A percentile compares a stretch with the other conserved stretches of the same genome.
Evolutionary conservation across 805 yeast genomes (phyloP).

Genomic region (fission yeast (Schizosaccharomyces pombe)): DNA sequence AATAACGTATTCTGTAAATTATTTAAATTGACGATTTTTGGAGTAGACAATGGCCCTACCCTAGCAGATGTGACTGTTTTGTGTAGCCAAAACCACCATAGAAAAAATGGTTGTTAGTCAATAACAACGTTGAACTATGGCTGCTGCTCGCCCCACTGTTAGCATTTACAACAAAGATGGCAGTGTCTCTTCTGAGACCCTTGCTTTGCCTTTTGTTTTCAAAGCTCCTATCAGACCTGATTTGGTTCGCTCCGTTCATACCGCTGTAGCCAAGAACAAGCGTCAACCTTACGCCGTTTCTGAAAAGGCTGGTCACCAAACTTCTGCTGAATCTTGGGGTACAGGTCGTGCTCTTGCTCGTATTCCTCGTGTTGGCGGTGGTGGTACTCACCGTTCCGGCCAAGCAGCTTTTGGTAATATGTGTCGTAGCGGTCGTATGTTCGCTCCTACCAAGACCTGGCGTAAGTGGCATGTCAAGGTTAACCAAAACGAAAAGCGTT

Average conservation of each 20-base stretch:
- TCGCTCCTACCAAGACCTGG: conserved; percentile 99
- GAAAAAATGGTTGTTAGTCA: neutral
- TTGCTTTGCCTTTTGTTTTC: conserved; percentile 96
- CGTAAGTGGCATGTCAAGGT: conserved; percentile 99
- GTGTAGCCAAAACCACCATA: neutral
- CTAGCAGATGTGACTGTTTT: neutral
- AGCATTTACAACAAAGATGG: conserved; percentile 78
- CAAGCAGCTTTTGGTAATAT: conserved; percentile 99
- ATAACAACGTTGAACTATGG: neutral
- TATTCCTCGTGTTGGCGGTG: conserved; percentile 99
- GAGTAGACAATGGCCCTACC: too few species aligned
- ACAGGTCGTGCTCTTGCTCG: conserved; percentile 99
- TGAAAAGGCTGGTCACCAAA: conserved; percentile 98
- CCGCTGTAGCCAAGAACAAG: conserved; percentile 98
- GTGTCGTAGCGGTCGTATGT: conserved; percentile 99
- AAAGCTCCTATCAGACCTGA: conserved; percentile 99
- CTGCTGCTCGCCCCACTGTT: conserved; percentile 70
- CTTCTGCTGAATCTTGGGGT: conserved; percentile 99
- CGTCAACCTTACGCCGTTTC: conserved; percentile 99
- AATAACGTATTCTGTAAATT: too few species aligned
- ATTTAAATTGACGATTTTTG: too few species aligned
- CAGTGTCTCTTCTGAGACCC: conserved; percentile 50
- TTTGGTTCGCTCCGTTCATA: conserved; percentile 95
- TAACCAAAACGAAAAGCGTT: conserved; percentile 99
- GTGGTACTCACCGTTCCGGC: conserved; percentile 99